Percentiles rank a stretch among this genome's conserved stretches.
phyloP scores from a whole-genome alignment of 2,329 filamentous ascomycete genomes.

The Huntiella omanensis region DNA sequence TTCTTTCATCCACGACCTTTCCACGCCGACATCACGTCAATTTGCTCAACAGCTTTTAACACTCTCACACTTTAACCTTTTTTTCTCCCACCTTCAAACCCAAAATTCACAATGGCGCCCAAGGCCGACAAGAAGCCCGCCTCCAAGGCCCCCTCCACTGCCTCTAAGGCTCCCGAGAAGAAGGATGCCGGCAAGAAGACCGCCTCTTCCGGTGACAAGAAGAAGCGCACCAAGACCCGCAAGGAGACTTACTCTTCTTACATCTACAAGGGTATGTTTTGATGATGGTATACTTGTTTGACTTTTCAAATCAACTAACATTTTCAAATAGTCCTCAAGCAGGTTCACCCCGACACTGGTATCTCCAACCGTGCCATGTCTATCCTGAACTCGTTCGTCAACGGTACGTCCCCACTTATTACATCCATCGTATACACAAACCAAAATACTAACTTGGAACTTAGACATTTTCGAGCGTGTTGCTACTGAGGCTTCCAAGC shows the following conservation, averaged over 20 bases:
- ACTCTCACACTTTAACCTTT: conserved; percentile 7
- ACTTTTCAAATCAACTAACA: conserved; percentile 10
- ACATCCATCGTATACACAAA: background rate
- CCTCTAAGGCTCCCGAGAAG: conserved; percentile 64
- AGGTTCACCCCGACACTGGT: conserved; percentile 99
- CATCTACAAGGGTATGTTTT: conserved; percentile 86
- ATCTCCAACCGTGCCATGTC: conserved; percentile 99
- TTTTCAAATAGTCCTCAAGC: conserved; percentile 66
- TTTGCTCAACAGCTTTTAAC: background rate
- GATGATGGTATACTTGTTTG: conserved; percentile 9
- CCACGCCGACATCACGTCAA: conserved; percentile 13
- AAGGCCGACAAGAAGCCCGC: conserved; percentile 98
- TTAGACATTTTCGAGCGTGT: conserved; percentile 99
- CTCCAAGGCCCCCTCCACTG: conserved; percentile 77
- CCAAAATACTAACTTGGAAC: conserved; percentile 14
- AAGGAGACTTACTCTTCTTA: conserved; percentile 99
- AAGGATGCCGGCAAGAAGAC: conserved; percentile 99
- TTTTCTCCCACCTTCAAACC: conserved; percentile 12
- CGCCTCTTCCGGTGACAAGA: conserved; percentile 89
- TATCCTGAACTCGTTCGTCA: conserved; percentile 99
- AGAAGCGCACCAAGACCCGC: conserved; percentile 99
- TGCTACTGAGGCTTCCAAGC: conserved; percentile 95
- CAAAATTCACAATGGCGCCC: conserved; percentile 64
- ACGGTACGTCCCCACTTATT: conserved; percentile 43
- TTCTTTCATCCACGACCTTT: conserved; percentile 10